Evolutionary conservation across 768 basidiomycete species (phyloP).

Genomic region (Leucocoprinus birnbaumii): DNA sequence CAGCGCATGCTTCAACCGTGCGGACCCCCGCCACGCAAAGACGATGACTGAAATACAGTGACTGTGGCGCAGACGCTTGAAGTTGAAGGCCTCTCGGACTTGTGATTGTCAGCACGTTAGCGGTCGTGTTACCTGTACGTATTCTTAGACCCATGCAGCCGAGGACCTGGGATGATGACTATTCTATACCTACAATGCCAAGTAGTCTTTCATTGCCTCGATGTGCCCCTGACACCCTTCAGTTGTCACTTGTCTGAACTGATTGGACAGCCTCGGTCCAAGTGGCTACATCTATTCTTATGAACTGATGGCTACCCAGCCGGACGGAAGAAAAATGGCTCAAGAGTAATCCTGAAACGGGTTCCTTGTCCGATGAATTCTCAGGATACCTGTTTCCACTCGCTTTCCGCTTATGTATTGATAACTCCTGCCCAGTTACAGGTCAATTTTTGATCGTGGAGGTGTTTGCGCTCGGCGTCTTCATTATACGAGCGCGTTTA

Average conservation of each 20-base stretch:
- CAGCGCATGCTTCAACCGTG: slow-evolving; percentile 95
- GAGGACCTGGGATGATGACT: slow-evolving; percentile 5
- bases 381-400: not conserved
- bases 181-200: slow-evolving; percentile 1
- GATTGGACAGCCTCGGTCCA: not conserved
- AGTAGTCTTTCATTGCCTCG: not conserved
- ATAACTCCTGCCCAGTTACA: not conserved
- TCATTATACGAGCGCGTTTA: slow-evolving; percentile 1
- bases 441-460: not conserved
- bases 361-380: not conserved
- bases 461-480: not conserved
- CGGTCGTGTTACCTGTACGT: slow-evolving; percentile 1
- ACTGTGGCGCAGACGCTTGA: not conserved
- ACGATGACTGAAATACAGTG: slow-evolving; percentile 55
- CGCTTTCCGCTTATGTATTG: slow-evolving; percentile 3
- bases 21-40: slow-evolving; percentile 87
- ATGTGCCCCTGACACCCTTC: not conserved
- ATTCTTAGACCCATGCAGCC: slow-evolving; percentile 2
- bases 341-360: slow-evolving; percentile 1
- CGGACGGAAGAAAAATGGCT: not conserved
- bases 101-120: not conserved
- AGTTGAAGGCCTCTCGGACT: not conserved
- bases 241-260: not conserved
- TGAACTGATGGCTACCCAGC: not conserved
- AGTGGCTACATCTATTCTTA: not conserved